Percentiles rank a stretch among this genome's conserved stretches.
These are phyloP conservation scores for Pleurotus cornucopiae DNA, from an alignment of 768 basidiomycete species.

Conservation along the genomic window DNA sequence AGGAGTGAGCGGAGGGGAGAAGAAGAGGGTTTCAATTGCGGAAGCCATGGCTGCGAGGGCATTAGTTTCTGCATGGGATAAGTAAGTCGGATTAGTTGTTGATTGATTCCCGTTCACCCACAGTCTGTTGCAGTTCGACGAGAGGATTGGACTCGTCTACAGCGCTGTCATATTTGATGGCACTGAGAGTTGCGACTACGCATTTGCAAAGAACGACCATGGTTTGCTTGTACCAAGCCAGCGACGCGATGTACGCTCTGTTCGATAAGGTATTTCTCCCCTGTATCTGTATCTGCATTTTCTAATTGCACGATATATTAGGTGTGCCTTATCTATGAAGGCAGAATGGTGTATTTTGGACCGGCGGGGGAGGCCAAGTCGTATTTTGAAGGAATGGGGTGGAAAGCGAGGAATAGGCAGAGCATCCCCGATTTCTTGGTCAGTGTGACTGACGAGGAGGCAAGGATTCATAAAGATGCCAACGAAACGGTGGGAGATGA, in stretches of 20 bases:
- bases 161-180: constrained; percentile 57
- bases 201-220: constrained; percentile 47
- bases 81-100: constrained; percentile 34
- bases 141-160: constrained; percentile 51
- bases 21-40: constrained; percentile 77
- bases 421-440: constrained; percentile 65
- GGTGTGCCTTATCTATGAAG: constrained; percentile 51
- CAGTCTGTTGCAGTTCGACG: constrained; percentile 35
- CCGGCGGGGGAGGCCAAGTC: constrained; percentile 51
- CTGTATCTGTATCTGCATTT: no score
- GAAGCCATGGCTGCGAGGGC: constrained; percentile 65
- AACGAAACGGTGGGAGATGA: background rate
- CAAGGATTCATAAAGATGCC: background rate
- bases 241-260: constrained; percentile 34
- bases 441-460: constrained; percentile 37
- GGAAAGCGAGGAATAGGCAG: constrained; percentile 52
- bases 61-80: constrained; percentile 72
- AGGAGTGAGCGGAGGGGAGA: constrained; percentile 72
- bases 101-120: constrained; percentile 10
- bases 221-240: constrained; percentile 60
- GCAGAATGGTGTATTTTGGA: constrained; percentile 53
- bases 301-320: background rate
- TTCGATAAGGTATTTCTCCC: constrained; percentile 50
- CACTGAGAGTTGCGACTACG: constrained; percentile 47
- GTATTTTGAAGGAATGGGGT: constrained; percentile 73